These are phyloP conservation scores for Starmerella stigmatis DNA, from an alignment of 805 yeast genomes.

Conservation along the genomic window DNA sequence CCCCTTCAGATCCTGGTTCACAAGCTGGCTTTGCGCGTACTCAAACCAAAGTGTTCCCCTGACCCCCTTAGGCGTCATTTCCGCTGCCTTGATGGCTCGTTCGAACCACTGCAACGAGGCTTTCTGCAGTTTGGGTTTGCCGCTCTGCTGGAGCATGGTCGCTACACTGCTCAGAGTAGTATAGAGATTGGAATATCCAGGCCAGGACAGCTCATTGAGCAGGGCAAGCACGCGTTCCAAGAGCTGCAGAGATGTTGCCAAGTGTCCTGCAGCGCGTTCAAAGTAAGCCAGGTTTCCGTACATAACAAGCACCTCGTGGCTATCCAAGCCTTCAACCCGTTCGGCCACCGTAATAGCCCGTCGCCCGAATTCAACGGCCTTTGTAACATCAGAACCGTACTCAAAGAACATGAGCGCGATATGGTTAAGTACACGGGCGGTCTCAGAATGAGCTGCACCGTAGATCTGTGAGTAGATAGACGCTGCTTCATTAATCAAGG, in stretches of 20 bases:
- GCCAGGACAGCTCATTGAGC: slow-evolving; percentile 50
- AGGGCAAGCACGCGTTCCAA: slow-evolving; percentile 49
- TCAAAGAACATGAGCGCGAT: slow-evolving; percentile 61
- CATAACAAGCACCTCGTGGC: slow-evolving; percentile 61
- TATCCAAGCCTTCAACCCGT: slow-evolving; percentile 71
- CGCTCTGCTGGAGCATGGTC: slow-evolving; percentile 39
- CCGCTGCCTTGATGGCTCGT: slow-evolving; percentile 41
- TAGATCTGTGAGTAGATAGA: slow-evolving; percentile 71
- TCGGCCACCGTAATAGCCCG: slow-evolving; percentile 65
- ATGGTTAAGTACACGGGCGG: slow-evolving; percentile 56
- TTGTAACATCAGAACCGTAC: slow-evolving; percentile 39
- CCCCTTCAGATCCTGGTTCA: slow-evolving; percentile 41
- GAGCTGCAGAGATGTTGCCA: slow-evolving; percentile 51
- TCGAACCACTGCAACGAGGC: slow-evolving; percentile 45
- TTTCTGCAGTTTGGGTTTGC: slow-evolving; percentile 24
- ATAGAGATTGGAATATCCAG: slow-evolving; percentile 58
- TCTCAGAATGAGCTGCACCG: slow-evolving; percentile 69
- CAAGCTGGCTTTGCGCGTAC: slow-evolving; percentile 49
- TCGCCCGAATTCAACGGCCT: slow-evolving; percentile 56
- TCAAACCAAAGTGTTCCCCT: slow-evolving; percentile 62
- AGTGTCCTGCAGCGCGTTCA: slow-evolving; percentile 52
- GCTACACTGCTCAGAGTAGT: slow-evolving; percentile 55
- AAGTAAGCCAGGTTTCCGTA: slow-evolving; percentile 63
- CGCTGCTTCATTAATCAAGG: slow-evolving; percentile 58
- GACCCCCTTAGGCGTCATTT: slow-evolving; percentile 51